Conservation (phyloP, 768 basidiomycete genomes). For the Suillus paluster region DNA sequence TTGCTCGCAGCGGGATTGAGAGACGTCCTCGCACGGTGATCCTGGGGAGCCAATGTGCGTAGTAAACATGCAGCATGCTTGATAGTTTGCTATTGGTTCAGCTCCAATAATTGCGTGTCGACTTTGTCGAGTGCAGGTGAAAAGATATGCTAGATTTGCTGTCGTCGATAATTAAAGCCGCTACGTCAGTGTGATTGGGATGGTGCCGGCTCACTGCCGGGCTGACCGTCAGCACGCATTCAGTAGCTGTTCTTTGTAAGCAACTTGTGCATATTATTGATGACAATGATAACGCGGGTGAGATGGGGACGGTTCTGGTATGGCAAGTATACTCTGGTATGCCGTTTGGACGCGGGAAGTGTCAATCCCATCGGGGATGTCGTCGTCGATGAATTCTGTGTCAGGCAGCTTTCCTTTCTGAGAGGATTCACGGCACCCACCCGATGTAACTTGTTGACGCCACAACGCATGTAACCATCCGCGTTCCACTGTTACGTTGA, state of each 20-base stretch:
- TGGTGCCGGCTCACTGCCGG: no score
- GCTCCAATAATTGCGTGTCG: neutral
- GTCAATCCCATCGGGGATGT: neutral
- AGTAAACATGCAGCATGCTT: no score
- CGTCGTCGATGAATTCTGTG: neutral
- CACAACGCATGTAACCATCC: no score
- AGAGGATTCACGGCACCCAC: neutral
- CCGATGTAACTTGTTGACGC: no score
- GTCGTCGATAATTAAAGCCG: neutral
- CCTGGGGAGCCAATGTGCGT: neutral
- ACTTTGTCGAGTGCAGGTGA: neutral
- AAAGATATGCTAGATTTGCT: neutral
- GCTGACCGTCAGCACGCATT: no score
- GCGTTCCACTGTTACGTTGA: no score
- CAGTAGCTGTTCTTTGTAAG: no score
- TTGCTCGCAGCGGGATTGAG: neutral
- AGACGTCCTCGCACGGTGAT: neutral
- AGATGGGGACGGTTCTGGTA: neutral
- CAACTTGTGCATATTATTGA: neutral
- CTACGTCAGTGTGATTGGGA: neutral
- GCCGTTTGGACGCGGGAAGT: neutral
- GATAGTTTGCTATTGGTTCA: no score
- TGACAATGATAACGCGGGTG: neutral
- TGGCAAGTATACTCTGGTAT: neutral
- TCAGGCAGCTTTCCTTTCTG: neutral